These are phyloP conservation scores for Yamadazyma dendronema DNA, from an alignment of 1,139 yeast species.

Conservation along the genomic window DNA sequence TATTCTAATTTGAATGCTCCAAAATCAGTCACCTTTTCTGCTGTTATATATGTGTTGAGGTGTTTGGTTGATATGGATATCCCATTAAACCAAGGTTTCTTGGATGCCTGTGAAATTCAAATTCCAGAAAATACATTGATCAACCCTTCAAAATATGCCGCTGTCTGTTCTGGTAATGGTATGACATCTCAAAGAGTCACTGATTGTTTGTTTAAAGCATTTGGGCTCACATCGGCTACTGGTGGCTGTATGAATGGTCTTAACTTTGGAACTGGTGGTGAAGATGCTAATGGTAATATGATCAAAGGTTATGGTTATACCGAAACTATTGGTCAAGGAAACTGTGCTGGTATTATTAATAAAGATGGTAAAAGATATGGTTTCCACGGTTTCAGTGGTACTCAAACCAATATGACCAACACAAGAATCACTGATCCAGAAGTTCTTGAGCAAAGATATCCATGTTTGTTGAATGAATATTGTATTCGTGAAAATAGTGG, in stretches of 20 bases:
- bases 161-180: slow-evolving; percentile 50
- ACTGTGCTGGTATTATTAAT: slow-evolving; percentile 40
- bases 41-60: slow-evolving; percentile 42
- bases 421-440: slow-evolving; percentile 42
- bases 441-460: slow-evolving; percentile 33
- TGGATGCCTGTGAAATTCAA: slow-evolving; percentile 38
- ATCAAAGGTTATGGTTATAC: slow-evolving; percentile 45
- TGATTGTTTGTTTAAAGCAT: slow-evolving; percentile 31
- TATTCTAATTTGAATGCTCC: slow-evolving; percentile 46
- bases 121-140: slow-evolving; percentile 38
- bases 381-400: slow-evolving; percentile 38
- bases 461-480: slow-evolving; percentile 29
- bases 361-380: slow-evolving; percentile 21
- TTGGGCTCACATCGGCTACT: slow-evolving; percentile 42
- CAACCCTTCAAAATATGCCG: slow-evolving; percentile 42
- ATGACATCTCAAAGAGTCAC: slow-evolving; percentile 48
- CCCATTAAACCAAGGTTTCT: slow-evolving; percentile 47
- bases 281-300: slow-evolving; percentile 29
- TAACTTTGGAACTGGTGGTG: slow-evolving; percentile 46
- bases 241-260: slow-evolving; percentile 39
- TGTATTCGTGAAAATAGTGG: slow-evolving; percentile 29
- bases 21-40: slow-evolving; percentile 39
- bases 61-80: slow-evolving; percentile 44
- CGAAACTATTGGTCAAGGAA: slow-evolving; percentile 50
- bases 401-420: slow-evolving; percentile 47